Base-by-base conservation (phyloP, 1,284 basidiomycete species). In the Ustilago hordei region DNA sequence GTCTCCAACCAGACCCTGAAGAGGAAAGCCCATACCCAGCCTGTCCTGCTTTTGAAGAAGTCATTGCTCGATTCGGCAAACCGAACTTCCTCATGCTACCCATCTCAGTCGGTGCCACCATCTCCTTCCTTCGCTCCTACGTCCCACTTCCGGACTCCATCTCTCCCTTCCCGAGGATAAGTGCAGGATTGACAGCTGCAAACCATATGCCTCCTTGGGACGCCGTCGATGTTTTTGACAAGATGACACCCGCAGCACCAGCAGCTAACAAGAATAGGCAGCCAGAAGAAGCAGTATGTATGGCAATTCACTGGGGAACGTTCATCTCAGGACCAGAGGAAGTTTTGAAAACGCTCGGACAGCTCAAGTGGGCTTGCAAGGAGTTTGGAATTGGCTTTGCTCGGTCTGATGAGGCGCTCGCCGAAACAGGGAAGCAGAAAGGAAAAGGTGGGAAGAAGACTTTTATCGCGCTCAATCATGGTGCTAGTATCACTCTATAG, bases 181-280 rank as follows among this genome's bases (percentile, higher is more conserved):
- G 65, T 31, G 53, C 69, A 2, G 82, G 83, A 1, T 55, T 85
- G 39, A 84, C 81, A 5, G 75, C 77, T 5, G 81, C 81, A 1
- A 84, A 83, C 39, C 84, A 85, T 59, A 80, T 84, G 79, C 79
- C 70, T 2, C 79, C 83, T 3, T 70, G 75, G 63, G 84, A 85
- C 57, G 84, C 84, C 0, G 78, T 83, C 1, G 8, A 58, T 0
- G 68, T 82, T 3, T 77, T 82, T 12, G 61, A 67, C 13, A 60
- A 71, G n/a, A 77, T 85, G 81, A 60, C 60, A 8, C 23, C n/a
- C 9, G 15, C 8, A n/a, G n/a, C 47, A 8, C 8, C 19, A 19
- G 15, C 43, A 19, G 17, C 43, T 13, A 57, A 8, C 52, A 36
- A 52, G 43, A 9, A 13, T 23, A 11, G 19, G 19, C 28, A 54